phyloP scores from a whole-genome alignment of 805 yeast genomes.

The Wickerhamomyces sydowiorum region DNA sequence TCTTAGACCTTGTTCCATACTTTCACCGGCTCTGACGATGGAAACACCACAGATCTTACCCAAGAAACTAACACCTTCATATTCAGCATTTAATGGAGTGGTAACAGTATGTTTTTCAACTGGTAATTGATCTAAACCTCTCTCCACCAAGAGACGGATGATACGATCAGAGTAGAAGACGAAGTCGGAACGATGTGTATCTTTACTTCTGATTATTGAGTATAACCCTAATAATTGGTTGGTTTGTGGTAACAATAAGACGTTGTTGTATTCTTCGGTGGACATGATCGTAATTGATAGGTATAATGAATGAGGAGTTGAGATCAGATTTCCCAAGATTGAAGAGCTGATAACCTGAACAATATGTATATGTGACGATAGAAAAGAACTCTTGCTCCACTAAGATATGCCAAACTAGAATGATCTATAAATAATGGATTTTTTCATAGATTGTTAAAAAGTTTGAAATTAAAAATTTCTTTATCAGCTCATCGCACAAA shows the following conservation, averaged over 20 bases:
- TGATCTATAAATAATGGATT: too few species aligned
- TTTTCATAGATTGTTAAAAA: too few species aligned
- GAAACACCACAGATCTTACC: slow-evolving; percentile 98
- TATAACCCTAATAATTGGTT: slow-evolving; percentile 85
- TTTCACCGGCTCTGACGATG: slow-evolving; percentile 97
- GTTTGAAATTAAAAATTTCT: background rate
- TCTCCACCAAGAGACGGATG: slow-evolving; percentile 89
- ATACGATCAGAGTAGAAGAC: slow-evolving; percentile 94
- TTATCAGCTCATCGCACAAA: slow-evolving; percentile 1
- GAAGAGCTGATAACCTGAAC: too few species aligned
- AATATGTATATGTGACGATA: too few species aligned
- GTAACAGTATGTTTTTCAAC: slow-evolving; percentile 61
- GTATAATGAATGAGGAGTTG: too few species aligned
- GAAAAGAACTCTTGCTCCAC: too few species aligned
- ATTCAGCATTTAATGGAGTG: slow-evolving; percentile 72
- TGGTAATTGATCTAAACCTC: slow-evolving; percentile 90
- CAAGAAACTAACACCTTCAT: slow-evolving; percentile 71
- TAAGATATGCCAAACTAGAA: too few species aligned
- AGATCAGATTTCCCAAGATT: too few species aligned
- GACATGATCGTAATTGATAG: slow-evolving; percentile 1
- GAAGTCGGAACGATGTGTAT: slow-evolving; percentile 84
- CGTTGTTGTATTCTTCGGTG: slow-evolving; percentile 38
- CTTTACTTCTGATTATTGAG: slow-evolving; percentile 81
- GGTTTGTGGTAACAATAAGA: slow-evolving; percentile 73
- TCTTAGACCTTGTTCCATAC: slow-evolving; percentile 97